phyloP scores from a whole-genome alignment of 116 monocot species.

The Trichopus zeylanicus region DNA sequence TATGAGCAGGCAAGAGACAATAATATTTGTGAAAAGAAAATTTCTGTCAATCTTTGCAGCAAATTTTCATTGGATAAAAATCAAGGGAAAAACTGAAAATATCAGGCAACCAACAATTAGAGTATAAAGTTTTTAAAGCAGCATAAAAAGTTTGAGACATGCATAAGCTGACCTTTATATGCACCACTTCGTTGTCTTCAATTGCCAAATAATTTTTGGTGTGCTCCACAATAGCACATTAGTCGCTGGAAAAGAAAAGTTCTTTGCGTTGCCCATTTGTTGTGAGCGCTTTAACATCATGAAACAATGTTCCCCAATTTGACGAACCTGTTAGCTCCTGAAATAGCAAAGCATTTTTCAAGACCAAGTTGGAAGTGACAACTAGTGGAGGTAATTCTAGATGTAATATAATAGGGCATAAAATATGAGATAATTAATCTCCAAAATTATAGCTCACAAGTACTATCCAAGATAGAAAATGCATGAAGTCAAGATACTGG shows the following conservation, averaged over 20 bases:
- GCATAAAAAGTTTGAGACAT: slow-evolving; percentile 25
- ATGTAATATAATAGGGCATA: background rate
- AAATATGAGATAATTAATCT: background rate
- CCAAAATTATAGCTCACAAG: no score
- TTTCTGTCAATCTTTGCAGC: no score
- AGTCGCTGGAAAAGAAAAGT: slow-evolving; percentile 89
- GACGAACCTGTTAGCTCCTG: slow-evolving; percentile 62
- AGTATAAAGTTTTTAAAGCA: background rate
- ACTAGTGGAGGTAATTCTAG: no score
- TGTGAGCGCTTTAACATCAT: slow-evolving; percentile 77
- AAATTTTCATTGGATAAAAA: no score
- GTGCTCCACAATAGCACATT: slow-evolving; percentile 90
- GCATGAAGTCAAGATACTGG: no score
- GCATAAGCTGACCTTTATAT: slow-evolving; percentile 61
- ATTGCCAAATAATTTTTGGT: slow-evolving; percentile 82
- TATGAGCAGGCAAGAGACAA: no score
- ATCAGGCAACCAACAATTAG: slow-evolving; percentile 25
- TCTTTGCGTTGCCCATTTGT: slow-evolving; percentile 80
- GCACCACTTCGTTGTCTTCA: slow-evolving; percentile 93
- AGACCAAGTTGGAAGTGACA: no score
- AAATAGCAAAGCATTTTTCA: no score
- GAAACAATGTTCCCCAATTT: slow-evolving; percentile 39
- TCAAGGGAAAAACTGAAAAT: no score
- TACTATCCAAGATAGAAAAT: no score
- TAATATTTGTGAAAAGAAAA: no score